Conservation (phyloP, 2,329 filamentous ascomycete genomes). For the Aspergillus arachidicola region DNA sequence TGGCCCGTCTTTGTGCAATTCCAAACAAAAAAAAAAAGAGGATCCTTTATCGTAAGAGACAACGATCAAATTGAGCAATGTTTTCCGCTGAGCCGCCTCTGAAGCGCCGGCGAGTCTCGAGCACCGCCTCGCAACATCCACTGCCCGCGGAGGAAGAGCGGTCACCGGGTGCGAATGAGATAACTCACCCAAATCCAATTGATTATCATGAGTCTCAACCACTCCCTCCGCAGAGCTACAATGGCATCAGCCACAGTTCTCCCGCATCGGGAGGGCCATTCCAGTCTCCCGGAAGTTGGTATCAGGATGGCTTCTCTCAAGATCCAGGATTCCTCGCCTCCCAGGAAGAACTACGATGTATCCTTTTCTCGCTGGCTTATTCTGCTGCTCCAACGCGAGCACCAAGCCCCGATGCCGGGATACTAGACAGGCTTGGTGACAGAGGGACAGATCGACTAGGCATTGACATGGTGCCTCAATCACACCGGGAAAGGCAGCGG, state of each 20-base stretch:
- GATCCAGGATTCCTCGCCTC: conserved; percentile 50
- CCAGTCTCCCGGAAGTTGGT: conserved; percentile 23
- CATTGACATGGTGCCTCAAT: conserved; percentile 3
- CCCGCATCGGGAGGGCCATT: conserved; percentile 6
- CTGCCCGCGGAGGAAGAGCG: not conserved
- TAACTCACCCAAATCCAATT: not conserved
- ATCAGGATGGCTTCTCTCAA: conserved; percentile 34
- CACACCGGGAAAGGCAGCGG: conserved; percentile 1
- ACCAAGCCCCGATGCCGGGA: conserved; percentile 34
- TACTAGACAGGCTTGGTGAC: not conserved
- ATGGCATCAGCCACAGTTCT: conserved; percentile 6
- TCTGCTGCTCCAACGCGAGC: conserved; percentile 48
- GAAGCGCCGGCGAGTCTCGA: conserved; percentile 12
- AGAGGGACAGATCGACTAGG: not conserved
- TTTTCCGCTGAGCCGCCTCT: conserved; percentile 7
- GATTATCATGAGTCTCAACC: not conserved
- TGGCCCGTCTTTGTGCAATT: not conserved
- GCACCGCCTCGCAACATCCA: conserved; percentile 5
- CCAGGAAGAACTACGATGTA: conserved; percentile 48
- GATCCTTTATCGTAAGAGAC: not conserved
- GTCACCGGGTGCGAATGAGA: not conserved
- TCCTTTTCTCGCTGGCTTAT: conserved; percentile 50
- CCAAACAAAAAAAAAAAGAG: not conserved
- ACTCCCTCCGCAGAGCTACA: not conserved
- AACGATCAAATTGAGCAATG: not conserved